Conservation (phyloP, 2,329 filamentous ascomycete genomes). For the Fusarium armeniacum region DNA sequence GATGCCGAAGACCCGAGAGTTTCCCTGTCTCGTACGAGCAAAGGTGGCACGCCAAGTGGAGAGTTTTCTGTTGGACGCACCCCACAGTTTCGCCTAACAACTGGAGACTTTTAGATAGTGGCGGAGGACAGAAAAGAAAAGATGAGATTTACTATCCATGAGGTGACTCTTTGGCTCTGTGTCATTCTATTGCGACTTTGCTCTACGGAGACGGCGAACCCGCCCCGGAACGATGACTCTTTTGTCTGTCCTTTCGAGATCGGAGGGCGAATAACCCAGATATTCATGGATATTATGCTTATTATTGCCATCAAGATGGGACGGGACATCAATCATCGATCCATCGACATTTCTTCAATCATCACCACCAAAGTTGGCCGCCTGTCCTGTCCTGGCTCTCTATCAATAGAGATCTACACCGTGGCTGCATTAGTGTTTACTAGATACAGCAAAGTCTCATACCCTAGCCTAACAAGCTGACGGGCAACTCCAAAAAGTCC, state of each 20-base stretch:
- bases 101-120: conserved; percentile 27
- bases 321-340: background rate
- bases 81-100: conserved; percentile 25
- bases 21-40: conserved; percentile 43
- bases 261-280: background rate
- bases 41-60: conserved; percentile 33
- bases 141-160: background rate
- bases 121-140: background rate
- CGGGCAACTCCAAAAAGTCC: conserved; percentile 5
- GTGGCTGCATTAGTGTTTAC: conserved; percentile 4
- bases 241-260: background rate
- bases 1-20: conserved; percentile 42
- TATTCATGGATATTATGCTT: background rate
- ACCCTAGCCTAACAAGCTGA: background rate
- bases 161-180: conserved; percentile 7
- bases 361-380: too few species aligned
- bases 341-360: background rate
- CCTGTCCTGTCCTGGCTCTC: too few species aligned
- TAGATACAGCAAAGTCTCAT: background rate
- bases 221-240: conserved; percentile 16
- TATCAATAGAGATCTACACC: conserved; percentile 8
- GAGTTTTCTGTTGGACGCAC: conserved; percentile 11
- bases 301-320: background rate
- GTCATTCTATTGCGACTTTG: conserved; percentile 9
- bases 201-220: conserved; percentile 25